Percentiles rank a stretch among this genome's conserved stretches.
These are phyloP conservation scores for Aspergillus sp. DNA, from an alignment of 2,329 filamentous ascomycete species.

Conservation along the genomic window DNA sequence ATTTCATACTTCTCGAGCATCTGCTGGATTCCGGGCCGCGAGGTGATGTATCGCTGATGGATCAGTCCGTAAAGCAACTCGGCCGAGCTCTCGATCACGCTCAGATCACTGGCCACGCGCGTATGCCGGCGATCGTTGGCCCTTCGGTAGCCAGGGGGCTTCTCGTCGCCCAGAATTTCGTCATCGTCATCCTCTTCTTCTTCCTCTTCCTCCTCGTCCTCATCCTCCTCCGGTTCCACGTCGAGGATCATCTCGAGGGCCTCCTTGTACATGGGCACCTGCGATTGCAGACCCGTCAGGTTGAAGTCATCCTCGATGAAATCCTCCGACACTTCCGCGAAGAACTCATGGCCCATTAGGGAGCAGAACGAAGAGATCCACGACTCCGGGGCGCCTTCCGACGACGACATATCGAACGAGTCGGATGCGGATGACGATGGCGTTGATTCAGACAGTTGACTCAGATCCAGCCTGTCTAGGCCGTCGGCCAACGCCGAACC, in stretches of 20 bases:
- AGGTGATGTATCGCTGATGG: constrained; percentile 98
- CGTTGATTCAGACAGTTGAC: constrained; percentile 46
- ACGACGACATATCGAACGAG: constrained; percentile 46
- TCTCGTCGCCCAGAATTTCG: constrained; percentile 62
- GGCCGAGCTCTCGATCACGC: constrained; percentile 94
- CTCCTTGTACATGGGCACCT: constrained; percentile 99
- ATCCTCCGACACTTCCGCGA: constrained; percentile 96
- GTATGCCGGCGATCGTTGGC: constrained; percentile 72
- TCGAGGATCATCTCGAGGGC: constrained; percentile 99
- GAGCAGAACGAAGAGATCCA: constrained; percentile 99
- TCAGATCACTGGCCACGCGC: constrained; percentile 87
- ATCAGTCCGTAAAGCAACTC: constrained; percentile 98
- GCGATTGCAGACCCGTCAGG: constrained; percentile 87
- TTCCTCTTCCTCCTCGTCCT: constrained; percentile 64
- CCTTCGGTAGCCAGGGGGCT: constrained; percentile 44
- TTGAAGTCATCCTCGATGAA: constrained; percentile 99
- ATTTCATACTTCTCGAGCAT: constrained; percentile 99
- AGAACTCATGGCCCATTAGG: constrained; percentile 94
- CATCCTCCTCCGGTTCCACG: constrained; percentile 88
- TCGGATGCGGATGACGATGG: constrained; percentile 38
- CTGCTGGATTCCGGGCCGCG: constrained; percentile 91
- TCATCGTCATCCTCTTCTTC: constrained; percentile 70
- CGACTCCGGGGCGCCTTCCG: constrained; percentile 66
- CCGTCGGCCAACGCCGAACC: constrained; percentile 47
- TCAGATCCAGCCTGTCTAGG: constrained; percentile 49